Conservation (phyloP, 1,139 yeast species). For the Entelexis sorbosivorans region DNA sequence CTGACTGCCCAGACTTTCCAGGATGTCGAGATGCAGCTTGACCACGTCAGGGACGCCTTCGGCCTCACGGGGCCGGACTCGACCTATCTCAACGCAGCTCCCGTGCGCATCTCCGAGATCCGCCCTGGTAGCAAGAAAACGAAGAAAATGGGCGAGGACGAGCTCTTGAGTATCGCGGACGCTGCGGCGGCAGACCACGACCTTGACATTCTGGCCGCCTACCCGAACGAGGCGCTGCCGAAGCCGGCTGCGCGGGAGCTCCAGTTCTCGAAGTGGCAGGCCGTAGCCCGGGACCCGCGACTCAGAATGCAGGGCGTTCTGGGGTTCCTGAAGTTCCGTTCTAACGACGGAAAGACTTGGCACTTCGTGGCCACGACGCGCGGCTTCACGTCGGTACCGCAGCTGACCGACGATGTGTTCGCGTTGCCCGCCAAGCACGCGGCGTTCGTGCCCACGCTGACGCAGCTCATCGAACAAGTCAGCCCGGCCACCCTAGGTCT, state of each 20-base stretch:
- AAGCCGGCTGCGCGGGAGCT: conserved; percentile 41
- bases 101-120: conserved; percentile 23
- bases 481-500: conserved; percentile 40
- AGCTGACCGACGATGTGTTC: conserved; percentile 6
- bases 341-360: conserved; percentile 69
- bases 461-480: conserved; percentile 42
- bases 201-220: conserved; percentile 14
- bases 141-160: conserved; percentile 20
- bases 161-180: conserved; percentile 15
- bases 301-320: conserved; percentile 63
- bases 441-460: conserved; percentile 34
- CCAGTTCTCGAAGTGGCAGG: conserved; percentile 73
- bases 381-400: conserved; percentile 43
- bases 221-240: conserved; percentile 20
- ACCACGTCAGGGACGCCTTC: conserved; percentile 38
- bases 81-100: conserved; percentile 27
- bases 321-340: conserved; percentile 59
- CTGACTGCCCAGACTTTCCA: conserved; percentile 40
- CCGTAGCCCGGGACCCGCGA: conserved; percentile 41
- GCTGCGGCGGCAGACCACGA: conserved; percentile 8
- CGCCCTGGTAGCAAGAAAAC: conserved; percentile 19
- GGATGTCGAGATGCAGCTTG: conserved; percentile 39
- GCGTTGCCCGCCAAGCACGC: conserved; percentile 7
- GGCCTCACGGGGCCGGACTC: conserved; percentile 35
- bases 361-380: conserved; percentile 66